Evolutionary conservation across 805 yeast genomes (phyloP).

Genomic region (Pichia nakasei): DNA sequence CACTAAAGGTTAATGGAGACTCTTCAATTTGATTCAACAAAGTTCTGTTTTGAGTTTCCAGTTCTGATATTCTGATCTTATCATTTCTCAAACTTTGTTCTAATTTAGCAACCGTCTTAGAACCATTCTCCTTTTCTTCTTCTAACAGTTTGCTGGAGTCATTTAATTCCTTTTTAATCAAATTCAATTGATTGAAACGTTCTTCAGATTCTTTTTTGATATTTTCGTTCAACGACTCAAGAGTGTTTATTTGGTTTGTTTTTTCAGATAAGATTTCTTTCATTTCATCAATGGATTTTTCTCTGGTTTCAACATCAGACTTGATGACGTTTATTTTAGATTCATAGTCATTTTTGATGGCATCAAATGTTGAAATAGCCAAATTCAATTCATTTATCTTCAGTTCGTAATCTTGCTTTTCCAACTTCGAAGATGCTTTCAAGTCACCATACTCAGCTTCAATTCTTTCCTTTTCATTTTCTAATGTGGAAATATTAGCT

Average conservation of each 20-base stretch:
- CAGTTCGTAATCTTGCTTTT: slow-evolving; percentile 9
- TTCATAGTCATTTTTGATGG: slow-evolving; percentile 24
- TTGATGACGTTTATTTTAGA: slow-evolving; percentile 24
- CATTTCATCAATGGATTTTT: slow-evolving; percentile 9
- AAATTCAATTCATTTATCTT: slow-evolving; percentile 20
- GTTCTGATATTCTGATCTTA: slow-evolving; percentile 41
- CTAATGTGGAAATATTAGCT: slow-evolving; percentile 6
- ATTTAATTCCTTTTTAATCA: slow-evolving; percentile 30
- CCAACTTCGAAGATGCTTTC: slow-evolving; percentile 8
- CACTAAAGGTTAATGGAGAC: slow-evolving; percentile 12
- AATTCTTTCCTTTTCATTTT: slow-evolving; percentile 11
- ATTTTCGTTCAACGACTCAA: slow-evolving; percentile 8
- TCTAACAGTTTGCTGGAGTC: slow-evolving; percentile 27
- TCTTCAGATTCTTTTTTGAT: slow-evolving; percentile 12
- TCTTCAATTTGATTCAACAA: slow-evolving; percentile 57
- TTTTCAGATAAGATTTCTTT: slow-evolving; percentile 20
- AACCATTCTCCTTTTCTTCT: slow-evolving; percentile 37
- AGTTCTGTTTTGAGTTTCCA: slow-evolving; percentile 59
- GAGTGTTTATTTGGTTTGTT: slow-evolving; percentile 20
- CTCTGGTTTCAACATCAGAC: slow-evolving; percentile 24
- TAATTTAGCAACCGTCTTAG: slow-evolving; percentile 30
- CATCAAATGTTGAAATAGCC: slow-evolving; percentile 18
- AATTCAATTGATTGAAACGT: slow-evolving; percentile 23
- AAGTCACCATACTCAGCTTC: slow-evolving; percentile 10
- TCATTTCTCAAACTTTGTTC: slow-evolving; percentile 41